phyloP scores from a whole-genome alignment of 257 asterid species.

The Rehmannia glutinosa region DNA sequence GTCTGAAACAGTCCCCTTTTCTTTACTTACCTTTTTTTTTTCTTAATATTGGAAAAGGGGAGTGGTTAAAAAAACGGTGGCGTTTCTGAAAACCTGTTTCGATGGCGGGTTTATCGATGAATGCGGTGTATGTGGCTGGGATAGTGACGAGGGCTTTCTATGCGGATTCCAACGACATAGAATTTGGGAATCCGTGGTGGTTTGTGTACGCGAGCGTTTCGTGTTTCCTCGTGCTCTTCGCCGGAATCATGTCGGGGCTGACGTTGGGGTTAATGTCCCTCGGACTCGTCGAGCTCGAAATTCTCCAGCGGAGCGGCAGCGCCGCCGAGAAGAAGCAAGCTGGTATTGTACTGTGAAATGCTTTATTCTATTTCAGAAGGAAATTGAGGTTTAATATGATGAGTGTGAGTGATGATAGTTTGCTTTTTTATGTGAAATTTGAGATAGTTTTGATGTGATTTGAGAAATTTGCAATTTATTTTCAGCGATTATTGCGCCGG shows the following conservation, averaged over 20 bases:
- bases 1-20: too few relatives aligned
- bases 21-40: not conserved
- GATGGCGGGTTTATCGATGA: slow-evolving; percentile 35
- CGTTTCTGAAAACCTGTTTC: not conserved
- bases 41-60: not conserved
- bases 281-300: slow-evolving; percentile 90
- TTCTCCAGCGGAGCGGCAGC: slow-evolving; percentile 82
- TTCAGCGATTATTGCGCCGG: slow-evolving; percentile 83
- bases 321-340: slow-evolving; percentile 80
- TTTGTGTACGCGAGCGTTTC: slow-evolving; percentile 87
- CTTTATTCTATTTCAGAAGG: not conserved
- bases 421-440: not conserved
- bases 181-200: slow-evolving; percentile 88
- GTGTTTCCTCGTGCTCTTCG: slow-evolving; percentile 85
- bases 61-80: not conserved
- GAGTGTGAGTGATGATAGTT: too few relatives aligned
- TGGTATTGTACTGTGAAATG: slow-evolving; percentile 33
- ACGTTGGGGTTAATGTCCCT: slow-evolving; percentile 94
- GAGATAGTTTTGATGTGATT: not conserved
- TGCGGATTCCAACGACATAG: slow-evolving; percentile 66
- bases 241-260: slow-evolving; percentile 94
- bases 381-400: too few relatives aligned
- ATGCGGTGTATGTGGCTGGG: slow-evolving; percentile 39
- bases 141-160: slow-evolving; percentile 45
- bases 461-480: not conserved